Percentiles rank a stretch among this genome's conserved stretches.
These are phyloP conservation scores for Schizopora paradoxa DNA, from an alignment of 1,284 basidiomycete species.

Conservation along the genomic window DNA sequence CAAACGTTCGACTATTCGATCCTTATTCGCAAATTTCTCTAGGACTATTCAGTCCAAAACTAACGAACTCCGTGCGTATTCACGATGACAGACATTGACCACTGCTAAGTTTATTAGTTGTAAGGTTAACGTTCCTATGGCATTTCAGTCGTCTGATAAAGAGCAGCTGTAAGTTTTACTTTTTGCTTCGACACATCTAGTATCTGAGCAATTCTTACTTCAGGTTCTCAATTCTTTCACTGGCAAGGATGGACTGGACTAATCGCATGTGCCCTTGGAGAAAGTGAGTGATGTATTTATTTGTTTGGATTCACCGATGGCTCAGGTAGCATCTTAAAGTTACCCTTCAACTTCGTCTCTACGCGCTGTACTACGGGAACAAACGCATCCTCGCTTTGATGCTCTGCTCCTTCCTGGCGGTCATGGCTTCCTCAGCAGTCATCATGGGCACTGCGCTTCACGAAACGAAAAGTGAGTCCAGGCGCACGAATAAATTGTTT, in stretches of 20 bases:
- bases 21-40: constrained; percentile 22
- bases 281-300: constrained; percentile 33
- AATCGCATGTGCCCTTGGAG: constrained; percentile 45
- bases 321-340: constrained; percentile 29
- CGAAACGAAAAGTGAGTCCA: constrained; percentile 34
- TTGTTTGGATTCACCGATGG: background rate
- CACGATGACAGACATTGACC: too few relatives aligned
- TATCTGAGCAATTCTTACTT: background rate
- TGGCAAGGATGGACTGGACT: constrained; percentile 60
- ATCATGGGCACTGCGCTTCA: constrained; percentile 42
- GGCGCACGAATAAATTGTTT: constrained; percentile 12
- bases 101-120: background rate
- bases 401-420: constrained; percentile 35
- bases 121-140: background rate
- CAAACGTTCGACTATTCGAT: background rate
- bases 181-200: constrained; percentile 18
- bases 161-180: constrained; percentile 32
- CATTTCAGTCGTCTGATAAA: background rate
- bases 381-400: constrained; percentile 44
- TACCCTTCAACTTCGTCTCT: constrained; percentile 58
- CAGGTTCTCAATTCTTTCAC: constrained; percentile 43
- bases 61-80: constrained; percentile 31
- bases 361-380: constrained; percentile 51
- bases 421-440: constrained; percentile 36
- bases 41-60: constrained; percentile 31